phyloP scores from a whole-genome alignment of 352 stramenopile genomes.

The Phytopythium vexans region DNA sequence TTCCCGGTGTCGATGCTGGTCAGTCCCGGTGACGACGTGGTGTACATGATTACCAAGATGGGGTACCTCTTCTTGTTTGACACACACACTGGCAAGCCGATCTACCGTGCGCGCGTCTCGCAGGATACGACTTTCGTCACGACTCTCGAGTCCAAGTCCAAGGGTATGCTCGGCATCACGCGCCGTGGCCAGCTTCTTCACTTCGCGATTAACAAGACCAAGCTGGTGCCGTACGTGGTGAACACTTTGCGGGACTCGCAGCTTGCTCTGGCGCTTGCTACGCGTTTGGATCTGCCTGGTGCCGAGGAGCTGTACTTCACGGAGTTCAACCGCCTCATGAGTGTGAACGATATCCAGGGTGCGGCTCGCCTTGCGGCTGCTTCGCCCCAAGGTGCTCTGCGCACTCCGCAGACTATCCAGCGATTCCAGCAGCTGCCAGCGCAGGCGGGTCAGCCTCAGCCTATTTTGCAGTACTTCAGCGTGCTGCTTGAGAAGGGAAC shows the following conservation, averaged over 20 bases:
- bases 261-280: conserved; percentile 95
- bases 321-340: conserved; percentile 96
- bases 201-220: conserved; percentile 97
- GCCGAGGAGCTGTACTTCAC: conserved; percentile 98
- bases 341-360: conserved; percentile 80
- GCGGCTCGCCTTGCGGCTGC: conserved; percentile 89
- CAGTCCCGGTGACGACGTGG: conserved; percentile 90
- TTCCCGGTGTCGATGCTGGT: conserved; percentile 98
- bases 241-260: conserved; percentile 96
- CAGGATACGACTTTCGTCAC: conserved; percentile 98
- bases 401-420: conserved; percentile 98
- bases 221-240: conserved; percentile 98
- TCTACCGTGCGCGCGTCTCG: conserved; percentile 97
- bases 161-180: conserved; percentile 98
- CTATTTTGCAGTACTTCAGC: conserved; percentile 99
- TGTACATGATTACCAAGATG: conserved; percentile 99
- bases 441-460: conserved; percentile 95
- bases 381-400: conserved; percentile 88
- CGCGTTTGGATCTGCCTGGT: conserved; percentile 95
- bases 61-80: conserved; percentile 99
- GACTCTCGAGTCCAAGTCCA: conserved; percentile 87
- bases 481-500: conserved; percentile 97
- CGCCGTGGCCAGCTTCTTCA: conserved; percentile 96
- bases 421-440: conserved; percentile 98
- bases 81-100: conserved; percentile 96